phyloP scores from a whole-genome alignment of 164 flowering plant genomes.

The Amborella trichopoda region DNA sequence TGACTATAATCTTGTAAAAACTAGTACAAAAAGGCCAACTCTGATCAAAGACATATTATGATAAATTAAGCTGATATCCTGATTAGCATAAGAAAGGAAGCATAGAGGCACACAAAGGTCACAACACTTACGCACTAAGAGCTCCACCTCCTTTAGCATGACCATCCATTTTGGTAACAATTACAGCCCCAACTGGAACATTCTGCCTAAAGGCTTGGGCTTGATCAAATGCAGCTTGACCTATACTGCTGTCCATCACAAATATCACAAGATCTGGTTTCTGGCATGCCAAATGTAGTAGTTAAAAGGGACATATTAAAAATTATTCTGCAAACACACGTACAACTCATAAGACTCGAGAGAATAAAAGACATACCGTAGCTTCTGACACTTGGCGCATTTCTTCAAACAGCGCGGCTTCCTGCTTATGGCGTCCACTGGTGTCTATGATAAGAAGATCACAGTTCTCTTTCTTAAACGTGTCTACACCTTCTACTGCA shows the following conservation, averaged over 20 bases:
- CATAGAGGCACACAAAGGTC: no score
- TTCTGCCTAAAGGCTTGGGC: constrained; percentile 97
- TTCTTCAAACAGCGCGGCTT: constrained; percentile 96
- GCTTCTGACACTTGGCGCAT: constrained; percentile 99
- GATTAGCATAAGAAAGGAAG: not conserved
- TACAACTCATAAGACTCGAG: no score
- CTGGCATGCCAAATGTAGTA: constrained; percentile 40
- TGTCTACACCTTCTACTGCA: constrained; percentile 95
- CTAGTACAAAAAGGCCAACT: no score
- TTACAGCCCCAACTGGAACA: constrained; percentile 98
- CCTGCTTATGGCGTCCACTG: constrained; percentile 98
- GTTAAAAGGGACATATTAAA: no score
- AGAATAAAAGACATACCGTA: constrained; percentile 41
- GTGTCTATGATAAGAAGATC: constrained; percentile 97
- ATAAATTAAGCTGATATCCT: no score
- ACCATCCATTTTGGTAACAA: constrained; percentile 34
- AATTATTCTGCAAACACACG: no score
- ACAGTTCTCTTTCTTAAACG: constrained; percentile 86
- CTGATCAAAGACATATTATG: no score
- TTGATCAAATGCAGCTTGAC: constrained; percentile 99
- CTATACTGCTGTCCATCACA: constrained; percentile 99
- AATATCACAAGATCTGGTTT: constrained; percentile 96
- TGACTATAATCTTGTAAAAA: no score
- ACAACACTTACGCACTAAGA: constrained; percentile 32
- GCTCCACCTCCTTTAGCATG: constrained; percentile 35